Evolutionary conservation across 176 grass and related monocot species (phyloP).

Genomic region (Dactylis glomerata): DNA sequence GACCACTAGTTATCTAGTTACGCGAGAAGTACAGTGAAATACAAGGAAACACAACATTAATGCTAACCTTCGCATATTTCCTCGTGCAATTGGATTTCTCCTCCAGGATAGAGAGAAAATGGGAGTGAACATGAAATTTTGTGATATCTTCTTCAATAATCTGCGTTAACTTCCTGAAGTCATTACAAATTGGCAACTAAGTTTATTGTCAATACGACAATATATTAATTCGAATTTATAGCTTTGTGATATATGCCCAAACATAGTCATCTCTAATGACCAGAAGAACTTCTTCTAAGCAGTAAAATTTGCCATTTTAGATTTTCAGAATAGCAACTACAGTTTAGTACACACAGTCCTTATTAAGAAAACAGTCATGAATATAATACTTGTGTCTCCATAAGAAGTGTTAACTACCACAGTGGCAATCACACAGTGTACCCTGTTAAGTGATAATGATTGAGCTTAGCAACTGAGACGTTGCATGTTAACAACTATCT

Average conservation of each 20-base stretch:
- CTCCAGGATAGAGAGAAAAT: constrained; percentile 76
- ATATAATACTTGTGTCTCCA: neutral
- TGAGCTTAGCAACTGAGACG: neutral
- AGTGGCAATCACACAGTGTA: neutral
- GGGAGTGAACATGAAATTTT: constrained; percentile 65
- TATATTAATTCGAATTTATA: neutral
- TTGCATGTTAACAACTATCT: neutral
- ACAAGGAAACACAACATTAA: neutral
- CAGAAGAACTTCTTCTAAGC: neutral
- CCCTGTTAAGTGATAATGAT: neutral
- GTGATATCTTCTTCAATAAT: constrained; percentile 86
- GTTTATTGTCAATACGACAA: neutral
- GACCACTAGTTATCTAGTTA: neutral
- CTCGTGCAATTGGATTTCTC: constrained; percentile 27
- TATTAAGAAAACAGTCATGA: neutral
- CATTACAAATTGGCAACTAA: neutral
- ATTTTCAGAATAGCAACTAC: neutral
- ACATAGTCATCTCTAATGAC: neutral
- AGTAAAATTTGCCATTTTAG: neutral
- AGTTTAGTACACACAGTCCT: neutral
- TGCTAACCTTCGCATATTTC: constrained; percentile 66
- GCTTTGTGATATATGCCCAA: neutral
- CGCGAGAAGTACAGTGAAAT: neutral
- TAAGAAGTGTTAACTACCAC: neutral
- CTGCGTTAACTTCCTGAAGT: constrained; percentile 36